Evolutionary conservation across 176 grass and related monocot species (phyloP).

Genomic region (Musa itinerans): DNA sequence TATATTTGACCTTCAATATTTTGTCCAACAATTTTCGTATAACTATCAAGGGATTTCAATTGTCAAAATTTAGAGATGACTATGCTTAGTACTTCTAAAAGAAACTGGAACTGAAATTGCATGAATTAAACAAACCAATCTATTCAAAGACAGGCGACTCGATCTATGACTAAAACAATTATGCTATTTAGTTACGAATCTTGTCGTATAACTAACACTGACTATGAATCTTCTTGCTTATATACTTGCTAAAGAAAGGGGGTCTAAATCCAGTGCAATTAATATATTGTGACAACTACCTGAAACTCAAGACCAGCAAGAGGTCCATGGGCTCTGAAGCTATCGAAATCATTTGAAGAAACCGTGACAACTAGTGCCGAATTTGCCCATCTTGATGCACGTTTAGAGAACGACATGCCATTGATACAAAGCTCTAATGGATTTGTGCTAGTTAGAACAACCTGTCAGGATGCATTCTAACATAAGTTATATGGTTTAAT

Average conservation of each 20-base stretch:
- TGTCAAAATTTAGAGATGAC: too few species aligned
- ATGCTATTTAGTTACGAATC: too few species aligned
- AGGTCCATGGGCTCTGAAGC: constrained; percentile 51
- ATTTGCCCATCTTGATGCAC: constrained; percentile 94
- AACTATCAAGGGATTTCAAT: too few species aligned
- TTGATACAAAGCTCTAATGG: constrained; percentile 87
- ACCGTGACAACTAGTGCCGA: constrained; percentile 84
- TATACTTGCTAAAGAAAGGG: neutral
- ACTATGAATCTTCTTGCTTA: too few species aligned
- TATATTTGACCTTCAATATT: too few species aligned
- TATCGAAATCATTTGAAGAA: constrained; percentile 68
- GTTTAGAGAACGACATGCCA: constrained; percentile 93
- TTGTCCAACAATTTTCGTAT: too few species aligned
- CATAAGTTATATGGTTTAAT: constrained; percentile 11
- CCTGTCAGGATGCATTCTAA: constrained; percentile 33
- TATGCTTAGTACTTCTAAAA: too few species aligned
- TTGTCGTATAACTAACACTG: too few species aligned
- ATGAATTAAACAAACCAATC: neutral
- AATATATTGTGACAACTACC: constrained; percentile 35
- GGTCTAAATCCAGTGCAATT: neutral
- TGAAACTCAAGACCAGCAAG: constrained; percentile 96
- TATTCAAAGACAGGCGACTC: neutral
- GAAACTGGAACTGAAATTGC: too few species aligned
- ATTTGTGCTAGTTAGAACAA: constrained; percentile 93
- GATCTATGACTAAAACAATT: neutral